These are phyloP conservation scores for Epithele typhae DNA, from an alignment of 768 basidiomycete species.

Conservation along the genomic window DNA sequence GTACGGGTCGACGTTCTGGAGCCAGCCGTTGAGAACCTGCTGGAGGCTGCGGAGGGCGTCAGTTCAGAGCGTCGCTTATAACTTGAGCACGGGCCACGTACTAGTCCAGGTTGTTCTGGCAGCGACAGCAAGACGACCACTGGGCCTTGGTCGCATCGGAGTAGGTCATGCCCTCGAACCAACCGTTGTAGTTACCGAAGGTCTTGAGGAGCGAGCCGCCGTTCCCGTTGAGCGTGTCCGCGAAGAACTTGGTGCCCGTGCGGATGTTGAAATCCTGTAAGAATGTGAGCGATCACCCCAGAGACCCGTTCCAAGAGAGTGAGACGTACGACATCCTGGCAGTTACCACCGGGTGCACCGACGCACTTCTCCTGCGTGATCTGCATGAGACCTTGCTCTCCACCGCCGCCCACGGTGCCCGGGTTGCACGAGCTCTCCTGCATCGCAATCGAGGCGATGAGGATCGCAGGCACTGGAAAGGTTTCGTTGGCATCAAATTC, in stretches of 20 bases:
- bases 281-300: not conserved
- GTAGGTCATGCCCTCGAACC: slow-evolving; percentile 58
- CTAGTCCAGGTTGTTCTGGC: slow-evolving; percentile 90
- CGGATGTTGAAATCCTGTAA: slow-evolving; percentile 65
- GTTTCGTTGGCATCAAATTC: not conserved
- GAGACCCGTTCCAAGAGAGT: not conserved
- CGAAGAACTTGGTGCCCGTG: slow-evolving; percentile 61
- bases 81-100: slow-evolving; percentile 30
- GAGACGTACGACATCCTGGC: slow-evolving; percentile 34
- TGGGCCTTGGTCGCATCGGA: slow-evolving; percentile 54
- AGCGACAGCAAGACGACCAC: slow-evolving; percentile 50
- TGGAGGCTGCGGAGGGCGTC: slow-evolving; percentile 42
- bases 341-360: slow-evolving; percentile 42
- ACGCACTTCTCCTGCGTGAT: slow-evolving; percentile 74
- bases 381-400: slow-evolving; percentile 88
- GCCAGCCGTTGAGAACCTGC: slow-evolving; percentile 73
- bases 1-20: slow-evolving; percentile 55
- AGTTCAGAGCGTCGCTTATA: not conserved
- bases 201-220: slow-evolving; percentile 51
- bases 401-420: slow-evolving; percentile 60
- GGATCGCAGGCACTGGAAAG: slow-evolving; percentile 57
- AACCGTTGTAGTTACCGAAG: slow-evolving; percentile 78
- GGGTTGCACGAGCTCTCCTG: slow-evolving; percentile 81
- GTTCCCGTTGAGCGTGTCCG: slow-evolving; percentile 41
- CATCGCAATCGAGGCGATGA: slow-evolving; percentile 85